Conservation (phyloP, 306 rosid genomes). For the Trichosanthes truncata region DNA sequence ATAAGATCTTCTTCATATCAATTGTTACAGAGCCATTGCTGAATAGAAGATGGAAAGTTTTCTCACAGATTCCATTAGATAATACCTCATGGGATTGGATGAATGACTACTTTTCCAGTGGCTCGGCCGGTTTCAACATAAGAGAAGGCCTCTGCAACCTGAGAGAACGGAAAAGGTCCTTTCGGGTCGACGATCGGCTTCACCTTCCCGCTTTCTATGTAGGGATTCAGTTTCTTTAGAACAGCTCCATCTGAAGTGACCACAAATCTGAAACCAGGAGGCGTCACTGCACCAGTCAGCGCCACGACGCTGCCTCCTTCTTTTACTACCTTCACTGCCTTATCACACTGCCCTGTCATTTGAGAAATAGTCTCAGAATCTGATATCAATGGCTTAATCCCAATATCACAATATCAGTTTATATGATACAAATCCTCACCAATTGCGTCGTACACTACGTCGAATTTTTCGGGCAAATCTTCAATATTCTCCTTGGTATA, state of each 20-base stretch:
- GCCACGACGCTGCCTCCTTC: slow-evolving; percentile 91
- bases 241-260: slow-evolving; percentile 81
- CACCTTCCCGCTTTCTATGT: slow-evolving; percentile 78
- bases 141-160: slow-evolving; percentile 90
- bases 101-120: slow-evolving; percentile 67
- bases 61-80: neutral
- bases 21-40: neutral
- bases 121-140: slow-evolving; percentile 74
- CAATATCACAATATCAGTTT: neutral
- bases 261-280: slow-evolving; percentile 95
- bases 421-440: slow-evolving; percentile 37
- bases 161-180: slow-evolving; percentile 65
- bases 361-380: neutral
- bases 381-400: neutral
- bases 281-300: slow-evolving; percentile 76
- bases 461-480: slow-evolving; percentile 76
- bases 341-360: slow-evolving; percentile 77
- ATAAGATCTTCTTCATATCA: neutral
- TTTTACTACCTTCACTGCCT: slow-evolving; percentile 78
- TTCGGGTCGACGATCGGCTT: slow-evolving; percentile 76
- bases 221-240: slow-evolving; percentile 74
- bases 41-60: neutral
- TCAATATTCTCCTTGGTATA: slow-evolving; percentile 81
- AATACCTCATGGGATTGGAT: slow-evolving; percentile 55
- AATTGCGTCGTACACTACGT: slow-evolving; percentile 79